These are phyloP conservation scores for Gossypium ekmanianum DNA, from an alignment of 345 rosid genomes.

Conservation along the genomic window DNA sequence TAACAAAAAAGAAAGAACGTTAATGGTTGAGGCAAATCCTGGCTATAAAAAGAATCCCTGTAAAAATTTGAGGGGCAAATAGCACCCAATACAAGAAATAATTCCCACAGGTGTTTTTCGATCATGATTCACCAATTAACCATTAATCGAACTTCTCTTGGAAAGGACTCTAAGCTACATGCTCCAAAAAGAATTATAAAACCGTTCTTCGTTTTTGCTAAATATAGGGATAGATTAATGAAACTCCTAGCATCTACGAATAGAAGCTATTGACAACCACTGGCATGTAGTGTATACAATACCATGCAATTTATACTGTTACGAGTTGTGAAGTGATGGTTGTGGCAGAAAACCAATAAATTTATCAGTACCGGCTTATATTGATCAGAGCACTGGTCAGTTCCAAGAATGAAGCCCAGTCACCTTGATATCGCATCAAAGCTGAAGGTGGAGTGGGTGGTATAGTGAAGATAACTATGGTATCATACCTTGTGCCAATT, in stretches of 20 bases:
- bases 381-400: not conserved
- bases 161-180: slow-evolving; percentile 13
- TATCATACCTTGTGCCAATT: slow-evolving; percentile 11
- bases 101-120: not conserved
- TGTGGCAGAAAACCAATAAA: not conserved
- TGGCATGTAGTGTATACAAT: not conserved
- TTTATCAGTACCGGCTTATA: slow-evolving; percentile 3
- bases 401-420: slow-evolving; percentile 1
- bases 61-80: not conserved
- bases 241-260: slow-evolving; percentile 4
- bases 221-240: not conserved
- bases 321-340: not conserved
- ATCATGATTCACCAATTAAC: not conserved
- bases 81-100: not conserved
- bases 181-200: slow-evolving; percentile 22
- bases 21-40: slow-evolving; percentile 6
- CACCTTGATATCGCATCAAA: slow-evolving; percentile 7
- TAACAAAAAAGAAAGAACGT: not conserved
- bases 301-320: slow-evolving; percentile 1
- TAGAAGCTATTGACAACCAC: not conserved
- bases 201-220: slow-evolving; percentile 6
- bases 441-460: slow-evolving; percentile 2
- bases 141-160: slow-evolving; percentile 1
- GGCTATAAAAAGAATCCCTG: not conserved
- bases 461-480: not conserved